Evolutionary conservation across 768 basidiomycete species (phyloP).

Genomic region (Hemileccinum impolitum): DNA sequence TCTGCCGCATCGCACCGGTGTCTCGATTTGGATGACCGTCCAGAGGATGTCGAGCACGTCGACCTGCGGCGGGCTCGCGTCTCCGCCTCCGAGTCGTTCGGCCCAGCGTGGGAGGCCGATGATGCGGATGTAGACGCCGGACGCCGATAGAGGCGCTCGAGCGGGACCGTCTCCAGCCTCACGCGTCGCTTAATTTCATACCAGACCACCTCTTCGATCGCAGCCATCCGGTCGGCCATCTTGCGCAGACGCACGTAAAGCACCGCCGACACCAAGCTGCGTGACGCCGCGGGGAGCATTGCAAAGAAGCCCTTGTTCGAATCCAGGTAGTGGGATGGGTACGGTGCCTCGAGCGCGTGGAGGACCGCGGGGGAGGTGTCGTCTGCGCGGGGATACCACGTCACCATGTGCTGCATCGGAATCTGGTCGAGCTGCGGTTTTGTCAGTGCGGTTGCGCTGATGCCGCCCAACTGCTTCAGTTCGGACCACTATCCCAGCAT

Average conservation of each 20-base stretch:
- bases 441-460: constrained; percentile 43
- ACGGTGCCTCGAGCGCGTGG: constrained; percentile 38
- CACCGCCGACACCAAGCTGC: constrained; percentile 31
- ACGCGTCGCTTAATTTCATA: constrained; percentile 36
- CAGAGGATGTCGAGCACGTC: neutral
- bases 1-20: neutral
- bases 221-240: constrained; percentile 38
- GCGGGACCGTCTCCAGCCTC: constrained; percentile 20
- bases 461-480: constrained; percentile 38
- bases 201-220: constrained; percentile 34
- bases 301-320: constrained; percentile 32
- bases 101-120: no score
- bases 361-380: constrained; percentile 28
- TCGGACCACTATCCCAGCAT: constrained; percentile 35
- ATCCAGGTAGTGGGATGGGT: constrained; percentile 25
- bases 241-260: constrained; percentile 33
- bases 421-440: constrained; percentile 37
- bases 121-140: no score
- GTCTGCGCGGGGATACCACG: constrained; percentile 26
- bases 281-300: constrained; percentile 35
- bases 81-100: neutral
- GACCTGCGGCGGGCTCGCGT: constrained; percentile 3
- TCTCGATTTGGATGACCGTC: constrained; percentile 6
- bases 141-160: constrained; percentile 18
- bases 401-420: constrained; percentile 29